Base-by-base conservation (phyloP, 441 rosid genomes). In the Hura crepitans region DNA sequence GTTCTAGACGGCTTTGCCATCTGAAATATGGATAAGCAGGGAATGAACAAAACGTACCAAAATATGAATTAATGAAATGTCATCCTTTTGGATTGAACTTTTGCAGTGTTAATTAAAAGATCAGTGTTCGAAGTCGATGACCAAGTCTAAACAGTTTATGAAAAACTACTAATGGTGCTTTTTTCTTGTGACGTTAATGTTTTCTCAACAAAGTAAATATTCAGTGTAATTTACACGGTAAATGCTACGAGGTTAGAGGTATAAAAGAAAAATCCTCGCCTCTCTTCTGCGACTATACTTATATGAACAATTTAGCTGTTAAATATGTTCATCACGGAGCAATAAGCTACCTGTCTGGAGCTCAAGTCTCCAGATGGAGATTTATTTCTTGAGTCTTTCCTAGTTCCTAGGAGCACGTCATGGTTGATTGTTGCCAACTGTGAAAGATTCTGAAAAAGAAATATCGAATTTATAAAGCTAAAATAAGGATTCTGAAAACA, bases 341-440 rank as follows among this genome's bases (percentile, higher is more conserved):
- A 54, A 73, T 53, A 51, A 70, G 69, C 79, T 77, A 81, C 54
- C 81, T 51, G 45, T 83, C 78, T 23, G 63, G 64, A 68, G 63
- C 72, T 80, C n/a, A n/a, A n/a, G n/a, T n/a, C n/a, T n/a, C 79
- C 78, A 59, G 88, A 81, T 0, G 87, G 90, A 23, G 87, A 85
- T 66, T 69, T 64, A 65, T 75, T 86, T 6, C 85, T 66, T 27
- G 91, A 66, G 84, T 90, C 88, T 79, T 81, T 88, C 18, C 81
- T 85, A 22, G 74, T 81, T 82, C 88, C 91, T 70, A 90, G 53
- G 30, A 85, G 78, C 69, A 90, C 86, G 42, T 88, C 97, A 70
- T 87, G 91, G 75, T 90, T 90, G 53, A 90, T 90, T 15, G 89
- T 80, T 23, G 97, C 97, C 81, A 90, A 75, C 74, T 90, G 97